Evolutionary conservation across 2,329 filamentous ascomycete species (phyloP).

Genomic region (Cordyceps cateniannulata): DNA sequence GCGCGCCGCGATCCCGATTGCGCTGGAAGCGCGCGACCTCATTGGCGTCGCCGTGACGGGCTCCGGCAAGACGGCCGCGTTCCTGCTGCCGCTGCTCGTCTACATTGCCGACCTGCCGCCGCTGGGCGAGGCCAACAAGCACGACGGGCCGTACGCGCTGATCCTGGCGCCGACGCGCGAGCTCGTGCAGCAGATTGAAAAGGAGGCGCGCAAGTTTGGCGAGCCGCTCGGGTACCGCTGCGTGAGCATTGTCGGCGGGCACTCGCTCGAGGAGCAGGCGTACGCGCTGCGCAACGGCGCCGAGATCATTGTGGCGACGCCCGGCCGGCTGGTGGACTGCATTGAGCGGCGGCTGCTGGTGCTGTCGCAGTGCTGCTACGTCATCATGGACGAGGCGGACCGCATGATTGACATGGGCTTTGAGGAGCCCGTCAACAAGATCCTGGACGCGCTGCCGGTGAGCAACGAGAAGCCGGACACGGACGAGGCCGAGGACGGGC

Average conservation of each 20-base stretch:
- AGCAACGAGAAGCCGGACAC: constrained; percentile 92
- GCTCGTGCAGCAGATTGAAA: constrained; percentile 93
- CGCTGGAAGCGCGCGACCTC: constrained; percentile 85
- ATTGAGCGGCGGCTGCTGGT: constrained; percentile 90
- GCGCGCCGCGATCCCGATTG: constrained; percentile 90
- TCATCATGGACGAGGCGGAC: constrained; percentile 99
- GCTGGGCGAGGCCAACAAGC: constrained; percentile 77
- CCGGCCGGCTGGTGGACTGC: constrained; percentile 92
- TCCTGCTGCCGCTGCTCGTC: constrained; percentile 82
- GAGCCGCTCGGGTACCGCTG: constrained; percentile 85
- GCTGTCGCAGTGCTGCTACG: constrained; percentile 91
- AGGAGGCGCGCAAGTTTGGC: constrained; percentile 89
- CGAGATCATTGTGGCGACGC: constrained; percentile 97
- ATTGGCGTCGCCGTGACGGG: constrained; percentile 97
- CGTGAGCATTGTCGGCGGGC: constrained; percentile 96
- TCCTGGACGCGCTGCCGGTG: constrained; percentile 87
- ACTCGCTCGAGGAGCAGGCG: constrained; percentile 88
- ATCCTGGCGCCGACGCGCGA: constrained; percentile 95
- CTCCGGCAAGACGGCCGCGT: constrained; percentile 96
- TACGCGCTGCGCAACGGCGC: constrained; percentile 86
- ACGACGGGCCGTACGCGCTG: constrained; percentile 94
- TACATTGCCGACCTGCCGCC: constrained; percentile 90
- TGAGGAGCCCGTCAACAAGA: constrained; percentile 95
- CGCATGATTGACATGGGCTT: constrained; percentile 99
- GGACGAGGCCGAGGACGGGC: constrained; percentile 80